Conservation (phyloP, 163 green algal genomes). For the Volvox carteri region DNA sequence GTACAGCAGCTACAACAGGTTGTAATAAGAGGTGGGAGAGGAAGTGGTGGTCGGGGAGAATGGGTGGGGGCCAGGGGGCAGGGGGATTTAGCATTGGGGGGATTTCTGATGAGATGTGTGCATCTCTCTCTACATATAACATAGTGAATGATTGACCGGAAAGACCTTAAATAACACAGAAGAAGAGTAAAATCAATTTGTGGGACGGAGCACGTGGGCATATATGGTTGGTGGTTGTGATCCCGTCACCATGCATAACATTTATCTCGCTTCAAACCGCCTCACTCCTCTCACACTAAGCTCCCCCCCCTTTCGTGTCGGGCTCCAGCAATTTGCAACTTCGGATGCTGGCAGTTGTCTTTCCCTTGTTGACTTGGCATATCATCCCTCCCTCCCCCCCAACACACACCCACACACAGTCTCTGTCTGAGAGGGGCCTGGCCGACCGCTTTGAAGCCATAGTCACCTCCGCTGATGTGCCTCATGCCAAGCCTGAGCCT, state of each 20-base stretch:
- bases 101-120: no score
- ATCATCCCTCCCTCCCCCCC: not conserved
- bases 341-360: no score
- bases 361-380: not conserved
- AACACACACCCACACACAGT: not conserved
- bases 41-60: not conserved
- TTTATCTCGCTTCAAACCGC: not conserved
- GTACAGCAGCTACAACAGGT: not conserved
- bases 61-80: no score
- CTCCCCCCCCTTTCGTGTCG: not conserved
- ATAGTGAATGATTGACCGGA: no score
- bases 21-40: not conserved
- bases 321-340: no score
- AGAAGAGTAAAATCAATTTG: no score
- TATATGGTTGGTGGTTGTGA: not conserved
- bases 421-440: slow-evolving; percentile 31
- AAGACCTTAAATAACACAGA: no score
- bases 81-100: no score
- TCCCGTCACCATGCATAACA: not conserved
- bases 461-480: slow-evolving; percentile 49
- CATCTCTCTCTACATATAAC: no score
- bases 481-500: slow-evolving; percentile 37
- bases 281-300: not conserved
- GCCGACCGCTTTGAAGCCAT: slow-evolving; percentile 45
- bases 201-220: not conserved